Base-by-base conservation (phyloP, 176 grass and related monocot species). In the Rhipidocladum racemiflorum region DNA sequence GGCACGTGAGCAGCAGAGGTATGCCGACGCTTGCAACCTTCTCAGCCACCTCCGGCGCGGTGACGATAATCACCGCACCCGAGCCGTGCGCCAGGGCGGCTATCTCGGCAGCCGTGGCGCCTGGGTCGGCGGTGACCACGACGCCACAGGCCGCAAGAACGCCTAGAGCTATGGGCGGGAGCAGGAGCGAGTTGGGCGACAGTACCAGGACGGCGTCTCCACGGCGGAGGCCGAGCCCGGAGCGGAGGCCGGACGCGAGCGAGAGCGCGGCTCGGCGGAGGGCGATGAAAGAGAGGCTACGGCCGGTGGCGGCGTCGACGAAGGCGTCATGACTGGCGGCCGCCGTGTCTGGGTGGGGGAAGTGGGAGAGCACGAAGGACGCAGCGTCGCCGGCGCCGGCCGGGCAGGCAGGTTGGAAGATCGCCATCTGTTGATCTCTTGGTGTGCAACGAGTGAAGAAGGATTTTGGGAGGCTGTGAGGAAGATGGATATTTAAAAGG, bases 121-220 rank as follows among this genome's bases (percentile, higher is more conserved):
- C 79, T 8, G 81, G 80, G 50, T 68, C 75, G 27, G 83, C 83
- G 64, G 65, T 7, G 79, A 56, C 81, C 20, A 86, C 75, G 6
- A 94, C 83, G 29, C 75, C 83, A 8, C 88, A 86, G 23, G 75
- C 75, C 0, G 86, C 75, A 5, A 94, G 83, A 43, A 91, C 70
- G 59, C 83, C 88, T 68, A 94, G 78, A 14, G 85, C 6, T 9
- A 91, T 20, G 18, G 84, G 88, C 15, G 88, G 88, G 65, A 86
- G 45, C 6, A 88, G 83, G 6, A 86, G 62, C 24, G 88, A 71
- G 75, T 84, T 76, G 0, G 68, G 79, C 63, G 85, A 67, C 28
- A 88, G 78, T 45, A 93, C 14, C 6, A 93, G 83, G 40, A 90
- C 85, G 48, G 84, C 83, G 46, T 90, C 79, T 40, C 88, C 85